Percentiles rank a stretch among this genome's conserved stretches.
phyloP scores from a whole-genome alignment of 768 basidiomycete genomes.

The Cystobasidium onofrii region DNA sequence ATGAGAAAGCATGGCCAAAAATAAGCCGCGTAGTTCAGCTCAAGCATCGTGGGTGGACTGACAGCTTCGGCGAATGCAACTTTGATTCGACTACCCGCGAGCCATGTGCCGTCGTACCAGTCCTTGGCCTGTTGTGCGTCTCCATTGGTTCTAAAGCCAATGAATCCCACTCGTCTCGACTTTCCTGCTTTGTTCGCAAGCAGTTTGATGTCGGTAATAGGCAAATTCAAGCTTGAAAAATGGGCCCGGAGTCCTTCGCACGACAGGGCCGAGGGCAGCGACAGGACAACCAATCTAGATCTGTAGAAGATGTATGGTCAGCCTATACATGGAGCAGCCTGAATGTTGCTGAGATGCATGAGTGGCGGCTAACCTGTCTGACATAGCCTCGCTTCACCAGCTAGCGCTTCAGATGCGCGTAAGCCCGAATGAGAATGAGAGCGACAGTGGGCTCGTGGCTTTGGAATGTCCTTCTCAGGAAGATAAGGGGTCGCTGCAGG shows the following conservation, averaged over 20 bases:
- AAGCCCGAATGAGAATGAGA: too few species aligned
- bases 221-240: background rate
- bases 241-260: background rate
- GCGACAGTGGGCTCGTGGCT: too few species aligned
- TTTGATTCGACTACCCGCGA: constrained; percentile 67
- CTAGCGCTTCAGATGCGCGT: too few species aligned
- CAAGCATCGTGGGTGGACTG: constrained; percentile 38
- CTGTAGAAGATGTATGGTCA: background rate
- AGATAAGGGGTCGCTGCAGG: too few species aligned
- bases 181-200: constrained; percentile 65
- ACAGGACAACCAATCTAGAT: constrained; percentile 13
- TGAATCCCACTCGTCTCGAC: constrained; percentile 79
- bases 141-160: constrained; percentile 72
- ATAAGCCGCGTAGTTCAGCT: too few species aligned
- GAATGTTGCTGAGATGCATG: background rate
- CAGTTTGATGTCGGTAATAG: constrained; percentile 75
- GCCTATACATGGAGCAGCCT: too few species aligned
- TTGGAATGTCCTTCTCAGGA: too few species aligned
- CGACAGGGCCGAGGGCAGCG: constrained; percentile 10
- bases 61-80: constrained; percentile 69
- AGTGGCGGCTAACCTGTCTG: background rate
- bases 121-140: constrained; percentile 67
- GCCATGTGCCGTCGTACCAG: constrained; percentile 77
- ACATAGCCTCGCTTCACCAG: background rate
- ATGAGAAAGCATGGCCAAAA: too few species aligned